Evolutionary conservation across 306 rosid species (phyloP), one percentile per base, ranked within the genome.

Genomic region (Fagus sylvatica): DNA sequence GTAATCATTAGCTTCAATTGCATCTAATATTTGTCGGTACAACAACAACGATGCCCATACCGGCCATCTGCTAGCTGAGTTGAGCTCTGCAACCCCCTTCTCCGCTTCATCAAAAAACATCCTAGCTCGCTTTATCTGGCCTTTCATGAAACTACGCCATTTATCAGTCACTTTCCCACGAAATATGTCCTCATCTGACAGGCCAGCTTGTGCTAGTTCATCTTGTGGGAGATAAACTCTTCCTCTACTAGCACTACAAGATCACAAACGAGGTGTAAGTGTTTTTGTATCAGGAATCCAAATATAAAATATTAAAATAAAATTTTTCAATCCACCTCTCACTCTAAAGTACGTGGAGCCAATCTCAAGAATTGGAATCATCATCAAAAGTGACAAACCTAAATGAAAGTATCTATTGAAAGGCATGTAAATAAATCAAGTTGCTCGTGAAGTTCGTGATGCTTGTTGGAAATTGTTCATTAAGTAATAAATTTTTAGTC

Each of bases 221-320:
- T 95, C 98, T 82, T 90, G 98, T 64, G 98, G 98, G 57, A 95
- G 93, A 73, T 95, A 95, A 53, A 95, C 80, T 81, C 98, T 95
- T 78, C 98, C 98, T 88, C 98, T 92, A 78, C 96, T 87, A 39
- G 98, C 95, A 87, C 98, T 92, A 11, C 43, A 61, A 36, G 11
- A 73, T 41, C 56, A 75, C 5, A 28, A 71, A 60, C 54, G 28
- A 71, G 9, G 2, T 36, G 37, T 15, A 28, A 8, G 6, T 2
- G 4, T 37, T 36, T 15, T 3, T 5, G 19, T 51, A 11, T 64
- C 41, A 22, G 28, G 28, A 22, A 62, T 7, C 15, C 17, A 15
- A 34, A 15, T 4, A 3, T 34, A 32, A 62, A 62, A 22, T 22
- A 22, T 22, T 22, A 22, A 46, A 46, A 46, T 2, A 46, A 46